Conservation (phyloP, 306 rosid genomes). For the Cucurbita maxima region DNA sequence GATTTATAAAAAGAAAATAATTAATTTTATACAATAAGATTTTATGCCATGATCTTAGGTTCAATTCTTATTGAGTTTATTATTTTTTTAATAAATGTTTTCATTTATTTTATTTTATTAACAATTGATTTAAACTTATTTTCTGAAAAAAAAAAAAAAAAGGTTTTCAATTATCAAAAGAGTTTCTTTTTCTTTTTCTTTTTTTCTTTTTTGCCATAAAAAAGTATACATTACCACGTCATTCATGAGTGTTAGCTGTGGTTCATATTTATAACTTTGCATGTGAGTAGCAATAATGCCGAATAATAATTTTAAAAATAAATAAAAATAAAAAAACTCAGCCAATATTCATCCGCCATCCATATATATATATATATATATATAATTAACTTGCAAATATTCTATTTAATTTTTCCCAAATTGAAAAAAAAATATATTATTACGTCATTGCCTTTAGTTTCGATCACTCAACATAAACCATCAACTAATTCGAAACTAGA, state of each 20-base stretch:
- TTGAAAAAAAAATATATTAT: neutral
- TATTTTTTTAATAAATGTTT: neutral
- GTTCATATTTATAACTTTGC: conserved; percentile 4
- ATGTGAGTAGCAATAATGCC: conserved; percentile 1
- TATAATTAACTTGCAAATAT: neutral
- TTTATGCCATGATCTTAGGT: too few species aligned
- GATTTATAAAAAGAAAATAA: neutral
- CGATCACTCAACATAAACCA: neutral
- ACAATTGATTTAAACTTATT: too few species aligned
- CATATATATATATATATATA: neutral
- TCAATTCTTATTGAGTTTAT: neutral
- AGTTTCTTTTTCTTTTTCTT: too few species aligned
- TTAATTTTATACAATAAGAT: too few species aligned
- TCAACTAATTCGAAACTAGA: neutral
- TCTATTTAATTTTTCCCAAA: neutral
- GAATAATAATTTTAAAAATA: neutral
- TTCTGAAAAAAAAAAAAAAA: too few species aligned
- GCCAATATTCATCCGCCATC: neutral
- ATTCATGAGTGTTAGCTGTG: conserved; percentile 3
- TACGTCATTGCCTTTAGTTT: neutral
- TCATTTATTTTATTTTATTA: too few species aligned
- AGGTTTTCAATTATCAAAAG: too few species aligned
- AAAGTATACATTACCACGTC: conserved; percentile 2
- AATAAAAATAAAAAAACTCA: neutral
- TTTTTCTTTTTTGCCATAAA: too few species aligned